Evolutionary conservation across 306 rosid species (phyloP), one percentile per base, ranked within the genome.

Genomic region (Trifolium pratense): DNA sequence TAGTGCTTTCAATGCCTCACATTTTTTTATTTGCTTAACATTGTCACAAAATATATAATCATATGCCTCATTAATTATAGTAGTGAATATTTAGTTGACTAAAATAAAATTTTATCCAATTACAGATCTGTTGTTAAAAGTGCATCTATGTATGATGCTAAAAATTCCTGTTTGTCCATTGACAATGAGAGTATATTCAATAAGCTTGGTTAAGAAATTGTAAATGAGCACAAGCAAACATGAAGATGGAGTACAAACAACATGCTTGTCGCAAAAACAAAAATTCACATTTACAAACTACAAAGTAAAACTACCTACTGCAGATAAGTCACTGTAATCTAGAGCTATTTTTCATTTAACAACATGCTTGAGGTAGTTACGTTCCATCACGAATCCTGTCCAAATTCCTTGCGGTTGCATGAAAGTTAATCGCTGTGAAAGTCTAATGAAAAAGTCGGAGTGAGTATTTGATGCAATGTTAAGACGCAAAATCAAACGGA

Each of bases 251-350:
- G 15, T 58, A 72, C 16, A 43, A 21, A 49, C 65, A 45, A 45
- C 14, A 26, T 65, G 31, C 72, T 75, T 75, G 26, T 75, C 36
- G 10, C 25, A 10, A 36, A 40, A 20, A 40, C 23, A 58, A 57
- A 71, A 66, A 73, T 34, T 46, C 34, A 25, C 49, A 65, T 60
- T 45, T 79, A 73, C 82, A 13, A 13, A 32, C 66, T 51, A 48
- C 48, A 78, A 40, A 18, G 21, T 34, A 62, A 37, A 62, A 62
- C 34, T 14, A 12, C 49, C 73, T 37, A 69, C 68, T 52, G 45
- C 37, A 23, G 39, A 49, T 42, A 39, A 59, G 45, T 51, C 40
- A 42, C 62, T 68, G 48, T 40, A 52, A 15, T 61, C 58, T 52
- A 52, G 9, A 75, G 37, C 77, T 45, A 64, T 75, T 69, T 80